phyloP scores from a whole-genome alignment of 768 basidiomycete genomes.

The Macrocybe gigantea region DNA sequence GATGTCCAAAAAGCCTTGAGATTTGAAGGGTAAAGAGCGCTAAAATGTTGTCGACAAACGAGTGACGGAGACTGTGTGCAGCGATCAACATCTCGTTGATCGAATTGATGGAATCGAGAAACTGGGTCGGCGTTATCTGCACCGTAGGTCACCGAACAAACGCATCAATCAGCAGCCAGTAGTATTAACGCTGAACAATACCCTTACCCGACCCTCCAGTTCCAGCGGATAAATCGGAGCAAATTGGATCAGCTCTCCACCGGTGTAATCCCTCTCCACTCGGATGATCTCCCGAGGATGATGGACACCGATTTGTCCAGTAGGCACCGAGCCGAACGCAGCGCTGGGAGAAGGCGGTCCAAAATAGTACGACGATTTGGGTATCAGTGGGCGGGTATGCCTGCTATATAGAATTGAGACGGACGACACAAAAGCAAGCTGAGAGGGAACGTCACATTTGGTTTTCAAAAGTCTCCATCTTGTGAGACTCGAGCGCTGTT shows the following conservation, averaged over 20 bases:
- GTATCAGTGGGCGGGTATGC: slow-evolving; percentile 46
- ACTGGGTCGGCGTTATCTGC: slow-evolving; percentile 88
- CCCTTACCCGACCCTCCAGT: slow-evolving; percentile 83
- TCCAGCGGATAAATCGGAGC: slow-evolving; percentile 86
- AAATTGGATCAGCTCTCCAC: slow-evolving; percentile 90
- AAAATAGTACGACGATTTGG: slow-evolving; percentile 80
- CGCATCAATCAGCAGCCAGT: slow-evolving; percentile 3
- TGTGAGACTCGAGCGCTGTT: slow-evolving; percentile 35
- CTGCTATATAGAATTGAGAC: slow-evolving; percentile 10
- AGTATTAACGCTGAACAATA: slow-evolving; percentile 1
- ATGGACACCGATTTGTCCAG: slow-evolving; percentile 84
- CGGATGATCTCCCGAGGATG: slow-evolving; percentile 90
- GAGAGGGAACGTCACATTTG: slow-evolving; percentile 23
- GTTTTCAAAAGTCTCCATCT: slow-evolving; percentile 37
- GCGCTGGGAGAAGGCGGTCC: slow-evolving; percentile 73
- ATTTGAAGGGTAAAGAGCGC: slow-evolving; percentile 79
- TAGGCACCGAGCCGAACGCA: slow-evolving; percentile 74
- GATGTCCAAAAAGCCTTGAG: slow-evolving; percentile 61
- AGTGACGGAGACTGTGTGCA: slow-evolving; percentile 72
- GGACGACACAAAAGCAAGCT: slow-evolving; percentile 6
- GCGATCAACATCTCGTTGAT: slow-evolving; percentile 86
- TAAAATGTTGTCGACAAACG: slow-evolving; percentile 74
- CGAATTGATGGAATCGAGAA: slow-evolving; percentile 83
- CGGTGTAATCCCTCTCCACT: slow-evolving; percentile 87
- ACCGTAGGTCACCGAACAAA: background rate